Evolutionary conservation across 2,329 filamentous ascomycete genomes (phyloP), one percentile per base, ranked within the genome.

Genomic region (Aspergillus pseudonomiae): DNA sequence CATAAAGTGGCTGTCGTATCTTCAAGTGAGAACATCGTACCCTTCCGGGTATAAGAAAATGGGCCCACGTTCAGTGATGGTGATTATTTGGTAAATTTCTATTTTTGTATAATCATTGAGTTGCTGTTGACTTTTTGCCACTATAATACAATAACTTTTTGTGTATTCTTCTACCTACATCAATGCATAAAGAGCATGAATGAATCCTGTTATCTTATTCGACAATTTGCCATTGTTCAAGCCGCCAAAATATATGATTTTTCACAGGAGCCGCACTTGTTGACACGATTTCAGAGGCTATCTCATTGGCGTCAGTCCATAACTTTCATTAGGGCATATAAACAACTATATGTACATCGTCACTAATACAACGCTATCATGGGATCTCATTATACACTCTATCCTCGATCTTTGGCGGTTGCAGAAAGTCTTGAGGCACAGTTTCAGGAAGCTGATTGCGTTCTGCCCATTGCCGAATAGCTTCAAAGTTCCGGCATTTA

Each of bases 401-500:
- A n/a, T 69, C 69, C 3, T 65, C 68, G 0, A 60, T 57, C 19
- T 55, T 56, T 4, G 81, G 81, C 45, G 74, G 77, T 70, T 79
- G 66, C 53, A 84, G 73, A 69, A 81, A 84, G 58, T 80, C 79
- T 12, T 59, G 55, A 16, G 82, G 81, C 6, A 77, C 71, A 6
- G 77, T 70, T 36, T 76, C 82, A 65, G 82, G 83, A 58, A 75
- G 41, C 71, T 89, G 86, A 30, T 84, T 78, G 34, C 72, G 73
- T 63, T 86, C 80, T 1, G 86, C 86, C 85, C 85, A 89, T 19
- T 75, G 65, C 32, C 82, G 74, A 5, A 88, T 74, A 1, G 77
- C 80, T 2, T 87, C 84, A 59, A 84, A 88, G 70, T 87, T 85
- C 39, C 85, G 82, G 73, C 87, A 89, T 55, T 78, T 79, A 71